These are phyloP conservation scores for Cymodocea nodosa DNA, from an alignment of 116 monocot genomes.

Conservation along the genomic window DNA sequence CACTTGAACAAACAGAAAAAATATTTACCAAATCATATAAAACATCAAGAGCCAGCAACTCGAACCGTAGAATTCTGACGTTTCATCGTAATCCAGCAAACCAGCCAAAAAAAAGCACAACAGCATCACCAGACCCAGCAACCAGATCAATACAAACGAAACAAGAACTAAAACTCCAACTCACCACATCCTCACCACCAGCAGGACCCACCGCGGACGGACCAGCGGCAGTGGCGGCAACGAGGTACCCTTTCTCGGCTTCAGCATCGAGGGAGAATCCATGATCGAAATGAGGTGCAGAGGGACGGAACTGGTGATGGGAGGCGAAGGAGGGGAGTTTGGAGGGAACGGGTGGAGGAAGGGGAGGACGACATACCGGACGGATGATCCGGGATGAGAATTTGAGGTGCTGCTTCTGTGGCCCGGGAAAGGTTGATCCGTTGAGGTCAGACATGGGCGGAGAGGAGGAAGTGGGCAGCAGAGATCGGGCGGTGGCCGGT, in stretches of 20 bases:
- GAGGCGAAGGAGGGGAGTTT: background rate
- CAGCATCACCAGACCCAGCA: background rate
- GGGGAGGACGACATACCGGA: background rate
- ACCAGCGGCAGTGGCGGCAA: background rate
- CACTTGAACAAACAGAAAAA: background rate
- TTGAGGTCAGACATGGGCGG: background rate
- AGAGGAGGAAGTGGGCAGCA: background rate
- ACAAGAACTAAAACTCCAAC: no score
- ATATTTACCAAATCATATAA: background rate
- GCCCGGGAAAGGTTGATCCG: conserved; percentile 6
- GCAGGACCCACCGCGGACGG: background rate
- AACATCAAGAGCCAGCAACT: background rate
- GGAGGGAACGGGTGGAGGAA: background rate
- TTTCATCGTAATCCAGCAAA: background rate
- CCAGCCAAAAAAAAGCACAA: background rate
- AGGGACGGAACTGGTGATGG: conserved; percentile 1
- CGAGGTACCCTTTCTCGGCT: background rate
- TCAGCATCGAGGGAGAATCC: background rate
- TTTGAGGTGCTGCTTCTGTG: conserved; percentile 1
- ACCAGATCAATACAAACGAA: background rate
- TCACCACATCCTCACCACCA: background rate
- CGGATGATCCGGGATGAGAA: conserved; percentile 2
- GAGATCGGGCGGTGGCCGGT: background rate
- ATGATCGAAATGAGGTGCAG: conserved; percentile 1
- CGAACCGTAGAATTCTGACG: background rate